phyloP scores from a whole-genome alignment of 129 eudicot genomes.

The Sambucus nigra region DNA sequence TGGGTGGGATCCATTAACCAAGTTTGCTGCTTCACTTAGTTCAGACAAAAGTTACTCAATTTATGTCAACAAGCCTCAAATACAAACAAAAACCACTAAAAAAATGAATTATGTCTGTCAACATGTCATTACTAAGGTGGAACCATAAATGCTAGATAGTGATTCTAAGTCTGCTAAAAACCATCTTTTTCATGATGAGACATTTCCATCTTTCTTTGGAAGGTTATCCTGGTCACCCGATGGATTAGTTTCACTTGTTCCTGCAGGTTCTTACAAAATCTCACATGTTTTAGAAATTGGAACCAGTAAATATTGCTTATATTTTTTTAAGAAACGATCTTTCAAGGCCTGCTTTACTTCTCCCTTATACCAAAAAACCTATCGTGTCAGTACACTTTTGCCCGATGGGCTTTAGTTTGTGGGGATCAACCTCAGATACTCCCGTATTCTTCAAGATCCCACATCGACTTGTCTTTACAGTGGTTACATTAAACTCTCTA shows the following conservation, averaged over 20 bases:
- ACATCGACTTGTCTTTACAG: conserved; percentile 73
- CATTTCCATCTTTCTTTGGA: conserved; percentile 94
- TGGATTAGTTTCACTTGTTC: conserved; percentile 90
- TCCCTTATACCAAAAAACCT: conserved; percentile 96
- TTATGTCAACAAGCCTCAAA: conserved; percentile 74
- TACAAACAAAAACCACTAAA: conserved; percentile 61
- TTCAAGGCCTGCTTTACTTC: conserved; percentile 92
- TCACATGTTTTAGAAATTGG: conserved; percentile 62
- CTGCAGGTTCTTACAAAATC: conserved; percentile 87
- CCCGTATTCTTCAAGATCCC: conserved; percentile 79
- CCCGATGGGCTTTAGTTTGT: conserved; percentile 59
- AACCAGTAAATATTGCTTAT: conserved; percentile 75
- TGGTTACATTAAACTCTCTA: conserved; percentile 85
- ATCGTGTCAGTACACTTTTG: conserved; percentile 94
- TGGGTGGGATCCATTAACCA: conserved; percentile 89
- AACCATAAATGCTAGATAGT: conserved; percentile 54
- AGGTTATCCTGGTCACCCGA: conserved; percentile 98
- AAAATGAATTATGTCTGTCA: conserved; percentile 68
- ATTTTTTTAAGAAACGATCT: conserved; percentile 81
- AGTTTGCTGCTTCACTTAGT: conserved; percentile 88
- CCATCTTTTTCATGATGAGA: conserved; percentile 95
- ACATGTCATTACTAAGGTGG: conserved; percentile 68
- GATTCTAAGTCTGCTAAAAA: conserved; percentile 61
- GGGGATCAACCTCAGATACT: conserved; percentile 48
- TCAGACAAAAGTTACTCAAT: conserved; percentile 90